Conservation (phyloP, 164 flowering plant species). For the Vitis labrusca region DNA sequence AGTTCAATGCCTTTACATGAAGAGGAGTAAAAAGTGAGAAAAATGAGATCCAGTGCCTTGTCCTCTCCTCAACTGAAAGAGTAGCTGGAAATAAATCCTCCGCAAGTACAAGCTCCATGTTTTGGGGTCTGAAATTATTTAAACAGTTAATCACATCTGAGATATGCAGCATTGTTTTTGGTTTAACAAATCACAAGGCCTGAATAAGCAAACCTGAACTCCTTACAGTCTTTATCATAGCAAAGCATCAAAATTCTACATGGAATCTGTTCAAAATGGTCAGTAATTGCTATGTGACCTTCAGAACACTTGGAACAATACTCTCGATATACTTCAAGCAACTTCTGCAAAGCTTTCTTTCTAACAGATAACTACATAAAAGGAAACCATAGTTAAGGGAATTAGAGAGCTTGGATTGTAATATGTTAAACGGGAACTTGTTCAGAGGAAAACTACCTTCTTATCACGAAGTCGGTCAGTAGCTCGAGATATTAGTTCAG, state of each 20-base stretch:
- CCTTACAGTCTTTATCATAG: slow-evolving; percentile 84
- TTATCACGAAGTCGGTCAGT: slow-evolving; percentile 89
- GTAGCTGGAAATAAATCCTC: slow-evolving; percentile 72
- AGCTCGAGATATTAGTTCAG: slow-evolving; percentile 50
- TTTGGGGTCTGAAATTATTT: slow-evolving; percentile 57
- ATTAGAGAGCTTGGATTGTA: not conserved
- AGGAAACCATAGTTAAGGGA: slow-evolving; percentile 4
- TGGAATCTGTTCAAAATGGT: slow-evolving; percentile 78
- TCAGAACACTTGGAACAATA: slow-evolving; percentile 71
- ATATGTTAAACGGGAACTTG: not conserved
- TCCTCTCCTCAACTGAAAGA: slow-evolving; percentile 68
- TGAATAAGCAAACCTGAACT: slow-evolving; percentile 63
- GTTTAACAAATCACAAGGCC: slow-evolving; percentile 1
- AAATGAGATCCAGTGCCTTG: slow-evolving; percentile 72
- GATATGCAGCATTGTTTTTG: not conserved
- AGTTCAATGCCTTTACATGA: slow-evolving; percentile 70
- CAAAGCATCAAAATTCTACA: slow-evolving; percentile 78
- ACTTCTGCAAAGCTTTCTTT: slow-evolving; percentile 69
- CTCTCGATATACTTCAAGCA: slow-evolving; percentile 69
- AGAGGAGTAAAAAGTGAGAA: slow-evolving; percentile 59
- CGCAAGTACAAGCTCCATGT: slow-evolving; percentile 73
- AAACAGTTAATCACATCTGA: slow-evolving; percentile 6
- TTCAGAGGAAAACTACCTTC: slow-evolving; percentile 48
- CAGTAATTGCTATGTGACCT: slow-evolving; percentile 38
- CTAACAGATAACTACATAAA: slow-evolving; percentile 67